Evolutionary conservation across 169 alveolate species (phyloP).

Genomic region (Cardiosporidium cionae): DNA sequence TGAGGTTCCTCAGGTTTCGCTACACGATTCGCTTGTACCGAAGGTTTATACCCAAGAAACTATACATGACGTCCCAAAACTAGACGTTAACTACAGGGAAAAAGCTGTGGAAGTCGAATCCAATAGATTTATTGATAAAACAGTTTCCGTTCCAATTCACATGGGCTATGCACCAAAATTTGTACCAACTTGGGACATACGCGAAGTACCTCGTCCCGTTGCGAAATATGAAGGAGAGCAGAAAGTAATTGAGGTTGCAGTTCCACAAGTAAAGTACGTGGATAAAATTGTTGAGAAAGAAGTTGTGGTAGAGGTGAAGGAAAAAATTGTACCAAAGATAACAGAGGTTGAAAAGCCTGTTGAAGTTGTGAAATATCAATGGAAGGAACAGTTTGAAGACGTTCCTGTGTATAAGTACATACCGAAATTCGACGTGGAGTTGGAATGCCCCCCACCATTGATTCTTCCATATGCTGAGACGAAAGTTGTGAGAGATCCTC

Average conservation of each 20-base stretch:
- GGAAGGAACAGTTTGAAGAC: slow-evolving; percentile 70
- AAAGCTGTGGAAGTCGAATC: slow-evolving; percentile 49
- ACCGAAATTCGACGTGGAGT: slow-evolving; percentile 71
- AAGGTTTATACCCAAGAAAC: slow-evolving; percentile 61
- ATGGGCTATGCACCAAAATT: slow-evolving; percentile 69
- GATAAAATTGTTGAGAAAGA: slow-evolving; percentile 69
- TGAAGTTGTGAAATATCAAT: slow-evolving; percentile 64
- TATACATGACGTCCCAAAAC: slow-evolving; percentile 66
- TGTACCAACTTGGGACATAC: slow-evolving; percentile 69
- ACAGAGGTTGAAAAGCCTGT: slow-evolving; percentile 65
- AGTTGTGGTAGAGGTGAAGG: slow-evolving; percentile 69
- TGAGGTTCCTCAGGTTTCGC: slow-evolving; percentile 61
- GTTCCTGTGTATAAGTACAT: slow-evolving; percentile 71
- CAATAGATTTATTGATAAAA: slow-evolving; percentile 51
- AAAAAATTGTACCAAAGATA: slow-evolving; percentile 65
- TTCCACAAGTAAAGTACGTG: slow-evolving; percentile 64
- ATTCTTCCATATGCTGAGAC: slow-evolving; percentile 67
- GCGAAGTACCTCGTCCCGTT: slow-evolving; percentile 67
- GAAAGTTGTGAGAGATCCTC: slow-evolving; percentile 46
- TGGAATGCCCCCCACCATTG: slow-evolving; percentile 72
- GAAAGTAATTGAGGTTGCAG: slow-evolving; percentile 61
- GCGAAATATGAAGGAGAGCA: slow-evolving; percentile 75
- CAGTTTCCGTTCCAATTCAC: slow-evolving; percentile 59
- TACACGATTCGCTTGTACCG: slow-evolving; percentile 63
- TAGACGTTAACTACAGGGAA: slow-evolving; percentile 58